Evolutionary conservation across 768 basidiomycete species (phyloP).

Genomic region (Kwoniella mangroviensis): DNA sequence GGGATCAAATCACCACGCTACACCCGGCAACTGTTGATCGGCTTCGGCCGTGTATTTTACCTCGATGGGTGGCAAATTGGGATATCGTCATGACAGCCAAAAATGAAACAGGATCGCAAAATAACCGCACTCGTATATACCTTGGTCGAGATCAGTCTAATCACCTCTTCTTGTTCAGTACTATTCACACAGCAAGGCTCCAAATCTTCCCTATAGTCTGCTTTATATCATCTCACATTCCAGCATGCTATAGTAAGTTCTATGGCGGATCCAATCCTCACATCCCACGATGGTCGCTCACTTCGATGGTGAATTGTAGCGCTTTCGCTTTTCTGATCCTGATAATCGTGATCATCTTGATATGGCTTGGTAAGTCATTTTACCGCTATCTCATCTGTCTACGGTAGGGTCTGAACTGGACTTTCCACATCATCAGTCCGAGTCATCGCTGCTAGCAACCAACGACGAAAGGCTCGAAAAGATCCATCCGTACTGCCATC

Average conservation of each 20-base stretch:
- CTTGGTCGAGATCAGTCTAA: neutral
- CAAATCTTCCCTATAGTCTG: no score
- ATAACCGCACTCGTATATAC: no score
- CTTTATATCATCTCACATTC: neutral
- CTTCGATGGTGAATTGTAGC: neutral
- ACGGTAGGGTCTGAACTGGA: neutral
- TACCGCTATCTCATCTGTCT: neutral
- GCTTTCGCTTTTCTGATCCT: slow-evolving; percentile 13
- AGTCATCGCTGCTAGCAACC: slow-evolving; percentile 1
- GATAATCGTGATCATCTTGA: slow-evolving; percentile 8
- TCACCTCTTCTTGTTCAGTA: neutral
- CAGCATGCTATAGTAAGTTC: slow-evolving; percentile 22
- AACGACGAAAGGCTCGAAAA: neutral
- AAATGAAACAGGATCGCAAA: no score
- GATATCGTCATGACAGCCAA: neutral
- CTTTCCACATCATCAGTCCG: neutral
- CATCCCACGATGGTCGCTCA: neutral
- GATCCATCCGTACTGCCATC: slow-evolving; percentile 11
- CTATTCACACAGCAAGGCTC: neutral
- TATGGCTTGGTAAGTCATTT: slow-evolving; percentile 14
- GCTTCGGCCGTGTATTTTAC: slow-evolving; percentile 12
- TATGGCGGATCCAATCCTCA: no score
- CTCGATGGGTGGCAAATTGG: slow-evolving; percentile 13
- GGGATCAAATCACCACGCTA: neutral
- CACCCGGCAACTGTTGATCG: slow-evolving; percentile 1